Conservation (phyloP, 2,329 filamentous ascomycete species). For the Exophiala viscosa region DNA sequence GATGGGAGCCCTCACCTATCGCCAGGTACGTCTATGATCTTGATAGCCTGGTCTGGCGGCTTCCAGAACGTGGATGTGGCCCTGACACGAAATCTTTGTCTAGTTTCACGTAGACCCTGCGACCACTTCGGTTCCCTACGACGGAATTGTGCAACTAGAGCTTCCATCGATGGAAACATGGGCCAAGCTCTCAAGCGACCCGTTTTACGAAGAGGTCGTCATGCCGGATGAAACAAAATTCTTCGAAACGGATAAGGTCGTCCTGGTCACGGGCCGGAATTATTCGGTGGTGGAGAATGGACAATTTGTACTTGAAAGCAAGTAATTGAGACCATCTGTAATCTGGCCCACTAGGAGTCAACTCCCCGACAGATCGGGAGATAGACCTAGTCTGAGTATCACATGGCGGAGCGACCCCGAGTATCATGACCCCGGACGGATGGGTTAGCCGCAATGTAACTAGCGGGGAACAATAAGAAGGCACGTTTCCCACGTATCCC, state of each 20-base stretch:
- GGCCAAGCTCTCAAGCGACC: neutral
- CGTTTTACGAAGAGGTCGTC: slow-evolving; percentile 6
- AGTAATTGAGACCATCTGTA: no score
- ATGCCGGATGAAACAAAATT: slow-evolving; percentile 4
- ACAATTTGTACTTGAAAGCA: slow-evolving; percentile 2
- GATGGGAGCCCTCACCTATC: neutral
- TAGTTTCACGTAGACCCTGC: slow-evolving; percentile 5
- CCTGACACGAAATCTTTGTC: no score
- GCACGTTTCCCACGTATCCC: no score
- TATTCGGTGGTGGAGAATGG: slow-evolving; percentile 6
- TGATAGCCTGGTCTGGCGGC: no score
- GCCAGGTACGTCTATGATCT: slow-evolving; percentile 9
- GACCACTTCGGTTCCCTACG: slow-evolving; percentile 1
- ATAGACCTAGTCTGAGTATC: no score
- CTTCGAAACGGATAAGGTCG: slow-evolving; percentile 1
- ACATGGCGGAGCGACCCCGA: no score
- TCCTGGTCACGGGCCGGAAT: neutral
- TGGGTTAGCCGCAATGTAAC: no score
- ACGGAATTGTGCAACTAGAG: slow-evolving; percentile 8
- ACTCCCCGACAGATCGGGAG: no score
- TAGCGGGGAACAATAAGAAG: no score
- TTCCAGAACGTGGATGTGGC: no score
- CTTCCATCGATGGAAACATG: slow-evolving; percentile 5
- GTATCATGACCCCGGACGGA: no score
- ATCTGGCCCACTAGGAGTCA: no score